Conservation (phyloP, 2,329 filamentous ascomycete genomes). For the Colletotrichum cereale region DNA sequence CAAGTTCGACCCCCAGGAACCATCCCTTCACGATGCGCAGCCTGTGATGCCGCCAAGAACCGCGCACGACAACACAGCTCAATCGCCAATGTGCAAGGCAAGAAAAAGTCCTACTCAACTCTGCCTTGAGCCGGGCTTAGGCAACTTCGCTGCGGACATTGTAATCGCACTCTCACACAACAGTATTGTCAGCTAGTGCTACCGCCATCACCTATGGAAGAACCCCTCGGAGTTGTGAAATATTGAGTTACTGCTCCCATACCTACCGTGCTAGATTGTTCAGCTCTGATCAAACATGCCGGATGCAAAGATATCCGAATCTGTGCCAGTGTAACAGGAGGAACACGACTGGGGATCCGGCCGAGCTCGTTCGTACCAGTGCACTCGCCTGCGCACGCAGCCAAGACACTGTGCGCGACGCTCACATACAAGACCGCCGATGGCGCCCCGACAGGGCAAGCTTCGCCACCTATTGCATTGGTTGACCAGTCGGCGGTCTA, state of each 20-base stretch:
- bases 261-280: neutral
- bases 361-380: neutral
- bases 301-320: neutral
- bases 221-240: neutral
- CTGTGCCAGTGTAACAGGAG: neutral
- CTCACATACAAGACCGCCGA: neutral
- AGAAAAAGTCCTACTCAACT: too few species aligned
- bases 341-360: slow-evolving; percentile 2
- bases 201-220: neutral
- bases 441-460: slow-evolving; percentile 10
- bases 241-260: too few species aligned
- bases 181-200: neutral
- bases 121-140: neutral
- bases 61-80: neutral
- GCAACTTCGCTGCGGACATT: neutral
- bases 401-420: neutral
- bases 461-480: neutral
- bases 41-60: neutral
- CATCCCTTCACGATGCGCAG: slow-evolving; percentile 17
- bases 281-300: neutral
- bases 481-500: neutral
- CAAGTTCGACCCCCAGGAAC: slow-evolving; percentile 9
- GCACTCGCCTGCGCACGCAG: neutral
- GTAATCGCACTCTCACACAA: neutral
- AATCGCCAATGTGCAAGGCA: neutral